Base-by-base conservation (phyloP, 2,329 filamentous ascomycete genomes). In the Periconia macrospinosa region DNA sequence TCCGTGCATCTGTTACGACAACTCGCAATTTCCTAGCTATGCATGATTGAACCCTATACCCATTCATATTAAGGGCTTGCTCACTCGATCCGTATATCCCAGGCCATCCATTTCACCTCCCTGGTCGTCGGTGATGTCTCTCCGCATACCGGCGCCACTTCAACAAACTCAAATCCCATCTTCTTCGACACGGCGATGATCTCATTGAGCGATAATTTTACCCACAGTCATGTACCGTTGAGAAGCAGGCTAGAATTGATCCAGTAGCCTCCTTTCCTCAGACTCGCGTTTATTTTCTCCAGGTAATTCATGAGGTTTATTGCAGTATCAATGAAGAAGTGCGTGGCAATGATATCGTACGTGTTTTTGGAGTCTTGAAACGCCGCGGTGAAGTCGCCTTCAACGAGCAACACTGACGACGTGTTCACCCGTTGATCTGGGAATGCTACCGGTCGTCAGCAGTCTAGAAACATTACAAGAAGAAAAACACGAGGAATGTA, bases 251-350 rank as follows among this genome's bases (percentile, higher is more conserved):
- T 10, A 3, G 11, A 37, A 37, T 13, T 37, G 15, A 37, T 37
- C 30, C 30, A 33, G 13, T 33, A 33, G 13, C 30, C 30, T 8
- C 33, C 11, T 14, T 37, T n/a, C 11, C 11, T 37, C 6, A 37
- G 5, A 6, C 5, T 37, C 11, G 5, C 85, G 47, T 79, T 72
- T 42, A 84, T 84, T 0, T 77, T 83, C 35, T 85, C 81, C 6
- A 85, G 72, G 55, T 85, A 86, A 0, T 62, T 69, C 63, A 84
- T 74, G 1, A 84, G 64, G 50, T 85, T 85, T 0, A 81, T 76
- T 0, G 83, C 83, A 0, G 83, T 86, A 60, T 86, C 83, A 57
- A 86, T 84, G 68, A 86, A 85, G 69, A 85, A 86, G 42, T 84
- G 77, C 0, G 83, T 84, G 0, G 84, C 66, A 0, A 86, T 67